Evolutionary conservation across 768 basidiomycete genomes (phyloP), one percentile per base, ranked within the genome.

Genomic region (Tulasnella sp.): DNA sequence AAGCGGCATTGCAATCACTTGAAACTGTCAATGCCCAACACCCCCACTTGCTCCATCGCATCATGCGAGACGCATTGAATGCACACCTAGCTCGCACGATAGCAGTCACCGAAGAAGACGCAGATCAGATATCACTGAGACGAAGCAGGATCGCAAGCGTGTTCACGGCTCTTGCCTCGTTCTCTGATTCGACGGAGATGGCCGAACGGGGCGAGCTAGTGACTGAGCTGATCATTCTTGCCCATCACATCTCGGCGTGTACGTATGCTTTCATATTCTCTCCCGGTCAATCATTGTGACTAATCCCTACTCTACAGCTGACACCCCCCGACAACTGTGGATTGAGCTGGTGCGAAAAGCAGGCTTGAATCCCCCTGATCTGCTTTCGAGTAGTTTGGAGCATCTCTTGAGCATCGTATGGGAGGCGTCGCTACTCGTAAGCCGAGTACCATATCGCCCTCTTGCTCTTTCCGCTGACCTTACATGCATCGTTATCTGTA

Each of bases 321-420:
- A 73, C 21, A 70, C 73, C 15, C 76, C 78, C 8, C 77, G 81
- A 17, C 82, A 81, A 21, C 77, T 77, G 1, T 96, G 92, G 92
- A 86, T 94, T 61, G 87, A 90, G 58, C 64, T 88, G 3, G 88
- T 86, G 58, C 88, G 88, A 64, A 79, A 77, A 60, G 82, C 85
- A 0, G 68, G 74, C 1, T 67, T 78, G 3, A 88, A 95, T 67
- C 92, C 92, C 1, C 73, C 75, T 21, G 77, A 78, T 13, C 70
- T 88, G 4, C 75, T 86, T 3, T 74, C 73, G 7, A 73, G 70
- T 23, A 73, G 80, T 60, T 45, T 81, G 1, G 78, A 82, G 59
- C 70, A 69, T 7, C 68, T 85, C 11, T 64, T 88, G 61, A 68
- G 72, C 9, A 69, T 75, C 2, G 70, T 86, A 10, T 65, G 84